Base-by-base conservation (phyloP, 768 basidiomycete species). In the Mycena pura region DNA sequence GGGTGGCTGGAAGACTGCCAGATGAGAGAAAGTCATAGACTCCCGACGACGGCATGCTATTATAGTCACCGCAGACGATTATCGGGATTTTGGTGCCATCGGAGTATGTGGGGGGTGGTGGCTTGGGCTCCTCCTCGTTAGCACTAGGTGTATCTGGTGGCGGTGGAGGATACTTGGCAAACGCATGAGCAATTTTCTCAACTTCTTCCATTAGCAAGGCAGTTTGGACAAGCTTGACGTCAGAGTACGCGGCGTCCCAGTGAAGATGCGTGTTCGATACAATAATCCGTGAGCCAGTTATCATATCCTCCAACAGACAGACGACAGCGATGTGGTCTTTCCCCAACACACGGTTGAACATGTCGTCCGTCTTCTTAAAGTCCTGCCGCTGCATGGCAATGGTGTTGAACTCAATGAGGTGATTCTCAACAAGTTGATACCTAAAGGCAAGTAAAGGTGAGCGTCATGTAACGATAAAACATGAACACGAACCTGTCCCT, bases 301-400 rank as follows among this genome's bases (percentile, higher is more conserved):
- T 83, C 62, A 85, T 86, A 76, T 91, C 90, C 79, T 99, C 97
- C 70, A 99, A 82, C 28, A 94, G 83, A 68, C 88, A 87, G 57
- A 96, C 80, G 64, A 95, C 87, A 44, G 95, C 95, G 64, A 99
- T 92, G 70, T 98, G 87, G 75, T 99, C 96, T 73, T 94, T 93
- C 63, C 91, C 91, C 67, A 98, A 85, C 54, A 99, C 95, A 29
- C 97, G 94, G 72, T 98, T 98, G 85, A 98, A 99, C 95, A 99
- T 96, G 79, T 98, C 96, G 70, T 99, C 95, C 17, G 95, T 96
- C 78, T 95, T 95, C 82, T 95, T 94, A 79, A 95, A 94, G 73
- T 96, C 95, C 48, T 90, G 86, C 25, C 95, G 87, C 68, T 94
- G 92, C 86, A 98, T 91, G 19, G 96, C 96, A 63, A 95, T 84